A percentile compares a stretch with the other conserved stretches of the same genome.
These are phyloP conservation scores for Mallotus nudiflorus DNA, from an alignment of 345 rosid genomes.

Conservation along the genomic window DNA sequence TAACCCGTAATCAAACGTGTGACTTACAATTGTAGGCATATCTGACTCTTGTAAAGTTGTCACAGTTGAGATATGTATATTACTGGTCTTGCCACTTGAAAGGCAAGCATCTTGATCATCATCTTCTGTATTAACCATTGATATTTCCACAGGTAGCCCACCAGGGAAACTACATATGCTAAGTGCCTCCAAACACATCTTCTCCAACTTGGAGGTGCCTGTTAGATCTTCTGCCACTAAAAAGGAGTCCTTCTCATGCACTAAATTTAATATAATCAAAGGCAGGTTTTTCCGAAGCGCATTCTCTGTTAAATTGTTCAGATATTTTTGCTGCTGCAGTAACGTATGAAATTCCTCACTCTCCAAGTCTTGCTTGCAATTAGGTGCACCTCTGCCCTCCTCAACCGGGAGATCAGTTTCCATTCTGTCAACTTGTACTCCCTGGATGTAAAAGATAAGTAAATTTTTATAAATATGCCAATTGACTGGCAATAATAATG, in stretches of 20 bases:
- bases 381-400: slow-evolving; percentile 38
- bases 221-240: slow-evolving; percentile 49
- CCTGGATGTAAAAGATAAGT: slow-evolving; percentile 44
- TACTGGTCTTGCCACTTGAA: slow-evolving; percentile 31
- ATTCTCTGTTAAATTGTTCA: slow-evolving; percentile 62
- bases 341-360: slow-evolving; percentile 51
- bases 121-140: slow-evolving; percentile 26
- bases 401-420: slow-evolving; percentile 45
- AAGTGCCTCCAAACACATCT: slow-evolving; percentile 73
- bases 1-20: not conserved
- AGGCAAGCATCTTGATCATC: slow-evolving; percentile 47
- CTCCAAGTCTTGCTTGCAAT: slow-evolving; percentile 43
- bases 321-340: slow-evolving; percentile 62
- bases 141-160: slow-evolving; percentile 42
- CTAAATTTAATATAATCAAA: slow-evolving; percentile 60
- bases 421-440: slow-evolving; percentile 76
- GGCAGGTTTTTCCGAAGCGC: slow-evolving; percentile 78
- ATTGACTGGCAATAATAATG: not conserved
- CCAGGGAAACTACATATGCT: slow-evolving; percentile 51
- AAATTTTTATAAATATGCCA: slow-evolving; percentile 7
- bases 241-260: slow-evolving; percentile 58
- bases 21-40: slow-evolving; percentile 58
- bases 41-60: slow-evolving; percentile 53
- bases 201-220: slow-evolving; percentile 59
- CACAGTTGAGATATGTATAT: slow-evolving; percentile 36